Base-by-base conservation (phyloP, 1,139 yeast species). In the Zygosaccharomyces sapae region DNA sequence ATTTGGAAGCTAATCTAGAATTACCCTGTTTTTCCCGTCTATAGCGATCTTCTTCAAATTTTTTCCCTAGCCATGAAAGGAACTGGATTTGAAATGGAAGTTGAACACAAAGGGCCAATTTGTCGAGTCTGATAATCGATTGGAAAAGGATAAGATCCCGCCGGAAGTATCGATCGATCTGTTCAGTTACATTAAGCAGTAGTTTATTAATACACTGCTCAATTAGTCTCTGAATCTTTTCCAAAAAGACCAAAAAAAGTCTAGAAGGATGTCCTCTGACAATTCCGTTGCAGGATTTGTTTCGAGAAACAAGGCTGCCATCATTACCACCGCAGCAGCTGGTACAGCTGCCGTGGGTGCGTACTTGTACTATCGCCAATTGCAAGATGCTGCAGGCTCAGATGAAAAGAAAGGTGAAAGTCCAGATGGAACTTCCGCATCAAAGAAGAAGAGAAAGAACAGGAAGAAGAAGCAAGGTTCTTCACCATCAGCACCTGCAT, bases 281-380 rank as follows among this genome's bases (percentile, higher is more conserved):
- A 49, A 53, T 33, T 55, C 59, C 31, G 48, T 57, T 20, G 57
- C 67, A 25, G 62, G 64, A 57, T 80, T 81, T 66, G 70, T 81
- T 49, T 69, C 75, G 46, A 75, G 79, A 62, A 78, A 83, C 67
- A 82, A 74, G 65, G 71, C 79, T 30, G 83, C 83, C 34, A 72
- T 83, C 35, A 68, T 80, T 43, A 75, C 86, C 30, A 78, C 86
- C 2, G 73, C 79, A 49, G 83, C 83, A 36, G 83, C 84, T 51
- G 75, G 76, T 43, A 72, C 83, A 39, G 79, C 84, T 27, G 80
- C 77, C 43, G 80, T 80, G n/a, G 82, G 83, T 42, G 76, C 77
- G 42, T 75, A 75, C 57, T 78, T 76, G 58, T 75, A 76, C 54
- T 64, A 71, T 49, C 69, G 68, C 48, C 73, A 70, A 52, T 65